Percentiles rank a stretch among this genome's conserved stretches.
Conservation (phyloP, 1,284 basidiomycete species). For the Rhizoctonia solani region DNA sequence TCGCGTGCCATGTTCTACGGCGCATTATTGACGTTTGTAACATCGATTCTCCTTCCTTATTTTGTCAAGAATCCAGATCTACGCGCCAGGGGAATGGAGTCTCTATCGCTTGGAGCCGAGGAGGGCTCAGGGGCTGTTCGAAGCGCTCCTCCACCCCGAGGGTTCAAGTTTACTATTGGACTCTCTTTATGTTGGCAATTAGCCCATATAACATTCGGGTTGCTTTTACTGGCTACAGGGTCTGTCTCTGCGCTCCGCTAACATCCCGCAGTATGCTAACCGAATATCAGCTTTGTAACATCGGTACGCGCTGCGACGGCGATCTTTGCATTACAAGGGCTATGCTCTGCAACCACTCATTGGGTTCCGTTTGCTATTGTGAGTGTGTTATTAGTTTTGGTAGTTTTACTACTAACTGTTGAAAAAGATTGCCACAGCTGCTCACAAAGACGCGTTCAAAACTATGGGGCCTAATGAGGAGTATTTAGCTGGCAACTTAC, state of each 20-base stretch:
- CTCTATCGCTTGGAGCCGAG: background rate
- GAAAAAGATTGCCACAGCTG: conserved; percentile 12
- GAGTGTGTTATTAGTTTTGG: conserved; percentile 36
- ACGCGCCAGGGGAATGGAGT: background rate
- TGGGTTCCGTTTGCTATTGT: conserved; percentile 52
- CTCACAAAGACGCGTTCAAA: conserved; percentile 10
- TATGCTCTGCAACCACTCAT: conserved; percentile 52
- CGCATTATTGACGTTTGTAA: conserved; percentile 50
- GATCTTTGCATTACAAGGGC: conserved; percentile 52
- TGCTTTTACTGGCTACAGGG: conserved; percentile 48
- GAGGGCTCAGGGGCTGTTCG: background rate
- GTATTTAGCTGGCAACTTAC: background rate
- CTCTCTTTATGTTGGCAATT: conserved; percentile 37
- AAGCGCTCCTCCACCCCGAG: background rate
- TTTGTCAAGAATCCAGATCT: conserved; percentile 44
- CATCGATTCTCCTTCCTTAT: conserved; percentile 52
- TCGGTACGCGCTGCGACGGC: conserved; percentile 49
- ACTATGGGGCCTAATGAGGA: background rate
- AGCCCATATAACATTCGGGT: conserved; percentile 44
- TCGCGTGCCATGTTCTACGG: conserved; percentile 55
- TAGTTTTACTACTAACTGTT: background rate
- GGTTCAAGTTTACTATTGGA: conserved; percentile 1
- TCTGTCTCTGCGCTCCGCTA: conserved; percentile 38
- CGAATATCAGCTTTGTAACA: conserved; percentile 43
- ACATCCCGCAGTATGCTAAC: background rate